Conservation (phyloP, 208 protist genomes). For the Acanthamoeba divionensis region DNA sequence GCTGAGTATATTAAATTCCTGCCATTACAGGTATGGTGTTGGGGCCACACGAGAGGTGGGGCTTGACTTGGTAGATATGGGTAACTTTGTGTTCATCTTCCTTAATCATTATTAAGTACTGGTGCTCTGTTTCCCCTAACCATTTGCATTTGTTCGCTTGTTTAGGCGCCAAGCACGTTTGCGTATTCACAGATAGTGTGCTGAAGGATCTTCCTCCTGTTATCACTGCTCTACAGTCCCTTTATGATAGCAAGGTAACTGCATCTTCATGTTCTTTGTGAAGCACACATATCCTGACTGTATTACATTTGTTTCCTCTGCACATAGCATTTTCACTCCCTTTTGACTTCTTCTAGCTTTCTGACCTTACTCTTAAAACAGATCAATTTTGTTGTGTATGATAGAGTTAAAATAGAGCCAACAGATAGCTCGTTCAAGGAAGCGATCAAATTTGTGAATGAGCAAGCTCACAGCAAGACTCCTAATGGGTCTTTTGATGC, state of each 20-base stretch:
- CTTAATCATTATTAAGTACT: slow-evolving; percentile 24
- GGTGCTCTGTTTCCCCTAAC: too few relatives aligned
- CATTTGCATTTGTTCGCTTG: too few relatives aligned
- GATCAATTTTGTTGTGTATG: slow-evolving; percentile 46
- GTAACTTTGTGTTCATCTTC: not conserved
- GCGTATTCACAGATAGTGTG: not conserved
- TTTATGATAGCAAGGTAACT: slow-evolving; percentile 46
- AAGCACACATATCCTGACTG: not conserved
- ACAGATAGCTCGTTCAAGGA: slow-evolving; percentile 64
- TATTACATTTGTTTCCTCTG: not conserved
- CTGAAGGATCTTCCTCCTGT: slow-evolving; percentile 23
- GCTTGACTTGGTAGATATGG: slow-evolving; percentile 54
- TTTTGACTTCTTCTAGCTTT: not conserved
- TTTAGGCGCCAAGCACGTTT: not conserved
- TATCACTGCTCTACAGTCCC: slow-evolving; percentile 35
- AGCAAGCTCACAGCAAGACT: not conserved
- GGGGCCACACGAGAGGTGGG: slow-evolving; percentile 57
- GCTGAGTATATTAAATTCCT: too few relatives aligned
- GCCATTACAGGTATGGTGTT: slow-evolving; percentile 41
- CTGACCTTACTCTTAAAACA: not conserved
- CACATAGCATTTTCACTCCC: not conserved
- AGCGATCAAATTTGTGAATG: slow-evolving; percentile 57
- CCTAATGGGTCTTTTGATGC: slow-evolving; percentile 52
- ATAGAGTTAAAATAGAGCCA: slow-evolving; percentile 57
- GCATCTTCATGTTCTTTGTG: not conserved